Base-by-base conservation (phyloP, 2,329 filamentous ascomycete species). In the Chaetomium sp. region DNA sequence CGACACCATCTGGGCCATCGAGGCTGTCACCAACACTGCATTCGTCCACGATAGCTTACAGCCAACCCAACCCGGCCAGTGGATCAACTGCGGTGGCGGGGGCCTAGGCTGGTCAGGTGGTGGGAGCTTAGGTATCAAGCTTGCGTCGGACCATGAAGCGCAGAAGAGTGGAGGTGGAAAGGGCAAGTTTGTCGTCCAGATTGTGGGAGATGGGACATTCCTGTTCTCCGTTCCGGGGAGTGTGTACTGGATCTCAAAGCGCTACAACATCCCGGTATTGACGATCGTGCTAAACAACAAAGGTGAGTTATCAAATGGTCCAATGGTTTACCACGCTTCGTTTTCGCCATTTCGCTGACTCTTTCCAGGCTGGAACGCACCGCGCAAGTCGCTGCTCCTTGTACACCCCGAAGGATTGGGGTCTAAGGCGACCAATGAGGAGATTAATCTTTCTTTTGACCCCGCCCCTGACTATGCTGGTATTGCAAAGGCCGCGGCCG, bases 11-110 rank as follows among this genome's bases (percentile, higher is more conserved):
- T 90, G 81, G 77, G 82, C 82, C 2, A 74, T 91, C 54, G 88
- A 91, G 71, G 82, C 88, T 0, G 88, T 91, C 1, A 91, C 88
- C 0, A 82, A 86, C 61, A 84, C 85, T 0, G 68, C 67, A 1
- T 79, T 82, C 44, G 84, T 89, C 3, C 78, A 85, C 41, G 85
- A 91, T 61, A 85, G 88, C 63, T 69, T 91, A 5, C 81, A 80
- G 63, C 79, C 82, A 4, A 82, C 79, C 2, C 62, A 80, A 6
- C 75, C 77, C 0, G 75, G 76, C 0, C 72, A 71, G 50, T 78
- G 76, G 72, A 75, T 79, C 68, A 79, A 79, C 69, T 79, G 77
- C 58, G 77, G 78, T 53, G 76, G 75, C 52, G 77, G 76, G 19
- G 78, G 78, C 0, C 70, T 80, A 0, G 78, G 77, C 5, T 80